Evolutionary conservation across 352 stramenopile species (phyloP).

Genomic region (Thalassiosira hispida): DNA sequence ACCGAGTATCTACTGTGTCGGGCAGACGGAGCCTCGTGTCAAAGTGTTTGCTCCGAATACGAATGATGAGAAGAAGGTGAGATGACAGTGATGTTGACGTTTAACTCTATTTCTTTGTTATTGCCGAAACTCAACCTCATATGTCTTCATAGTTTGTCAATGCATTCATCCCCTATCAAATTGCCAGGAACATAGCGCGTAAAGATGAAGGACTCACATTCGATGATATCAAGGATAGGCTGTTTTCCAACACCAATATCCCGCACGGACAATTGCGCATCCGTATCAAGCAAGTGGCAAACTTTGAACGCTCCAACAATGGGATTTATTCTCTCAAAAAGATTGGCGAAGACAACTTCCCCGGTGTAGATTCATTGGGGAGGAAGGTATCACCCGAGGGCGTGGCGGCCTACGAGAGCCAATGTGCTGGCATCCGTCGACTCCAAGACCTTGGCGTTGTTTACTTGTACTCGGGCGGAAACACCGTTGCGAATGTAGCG

Average conservation of each 20-base stretch:
- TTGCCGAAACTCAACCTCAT: background rate
- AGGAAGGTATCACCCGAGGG: conserved; percentile 76
- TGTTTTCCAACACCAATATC: conserved; percentile 48
- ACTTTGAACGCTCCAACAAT: conserved; percentile 74
- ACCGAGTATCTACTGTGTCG: conserved; percentile 72
- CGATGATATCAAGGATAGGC: conserved; percentile 67
- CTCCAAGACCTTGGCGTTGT: conserved; percentile 76
- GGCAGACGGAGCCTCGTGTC: conserved; percentile 76
- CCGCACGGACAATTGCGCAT: conserved; percentile 64
- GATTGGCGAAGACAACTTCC: conserved; percentile 77
- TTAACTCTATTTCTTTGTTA: background rate
- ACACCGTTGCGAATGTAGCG: conserved; percentile 63
- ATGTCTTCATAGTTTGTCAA: conserved; percentile 58
- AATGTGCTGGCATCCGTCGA: conserved; percentile 57
- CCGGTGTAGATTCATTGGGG: conserved; percentile 72
- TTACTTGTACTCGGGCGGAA: conserved; percentile 65
- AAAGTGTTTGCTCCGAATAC: conserved; percentile 76
- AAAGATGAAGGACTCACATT: conserved; percentile 71
- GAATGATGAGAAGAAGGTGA: conserved; percentile 75
- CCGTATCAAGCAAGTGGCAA: conserved; percentile 79
- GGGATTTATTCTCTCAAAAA: conserved; percentile 73
- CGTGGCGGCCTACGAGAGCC: conserved; percentile 73
- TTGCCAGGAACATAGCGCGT: conserved; percentile 64
- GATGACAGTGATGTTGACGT: background rate
- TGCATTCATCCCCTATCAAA: conserved; percentile 76